Conservation (phyloP, 495 filamentous ascomycete species). For the Penicillium chermesinum region DNA sequence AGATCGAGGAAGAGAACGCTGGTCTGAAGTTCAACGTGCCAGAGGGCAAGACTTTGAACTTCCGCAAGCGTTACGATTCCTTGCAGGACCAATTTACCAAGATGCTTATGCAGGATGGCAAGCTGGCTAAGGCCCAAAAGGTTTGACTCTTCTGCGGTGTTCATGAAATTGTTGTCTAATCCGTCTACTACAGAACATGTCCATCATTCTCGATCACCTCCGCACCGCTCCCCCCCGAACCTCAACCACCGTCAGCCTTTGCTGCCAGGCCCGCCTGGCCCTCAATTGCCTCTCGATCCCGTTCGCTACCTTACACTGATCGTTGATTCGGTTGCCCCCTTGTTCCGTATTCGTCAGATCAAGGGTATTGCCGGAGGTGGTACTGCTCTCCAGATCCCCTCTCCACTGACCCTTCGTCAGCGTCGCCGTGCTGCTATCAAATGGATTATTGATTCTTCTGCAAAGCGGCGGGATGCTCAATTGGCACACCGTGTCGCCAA, state of each 20-base stretch:
- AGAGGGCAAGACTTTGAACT: slow-evolving; percentile 50
- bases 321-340: slow-evolving; percentile 93
- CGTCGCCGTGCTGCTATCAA: slow-evolving; percentile 69
- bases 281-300: slow-evolving; percentile 72
- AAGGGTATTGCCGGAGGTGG: slow-evolving; percentile 84
- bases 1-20: background rate
- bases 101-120: slow-evolving; percentile 84
- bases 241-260: slow-evolving; percentile 63
- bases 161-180: background rate
- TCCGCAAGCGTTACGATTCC: slow-evolving; percentile 75
- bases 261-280: slow-evolving; percentile 63
- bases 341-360: slow-evolving; percentile 69
- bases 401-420: slow-evolving; percentile 67
- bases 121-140: slow-evolving; percentile 74
- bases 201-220: slow-evolving; percentile 77
- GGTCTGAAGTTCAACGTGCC: slow-evolving; percentile 73
- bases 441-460: slow-evolving; percentile 83
- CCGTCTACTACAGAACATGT: slow-evolving; percentile 60
- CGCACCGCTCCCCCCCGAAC: slow-evolving; percentile 76
- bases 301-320: slow-evolving; percentile 75
- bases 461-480: slow-evolving; percentile 59
- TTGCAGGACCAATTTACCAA: slow-evolving; percentile 81
- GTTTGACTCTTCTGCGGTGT: slow-evolving; percentile 40
- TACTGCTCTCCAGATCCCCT: slow-evolving; percentile 71
- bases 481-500: slow-evolving; percentile 79